A percentile compares a stretch with the other conserved stretches of the same genome.
Evolutionary conservation across 2,329 filamentous ascomycete species (phyloP).

Genomic region (Nothopassalora personata): DNA sequence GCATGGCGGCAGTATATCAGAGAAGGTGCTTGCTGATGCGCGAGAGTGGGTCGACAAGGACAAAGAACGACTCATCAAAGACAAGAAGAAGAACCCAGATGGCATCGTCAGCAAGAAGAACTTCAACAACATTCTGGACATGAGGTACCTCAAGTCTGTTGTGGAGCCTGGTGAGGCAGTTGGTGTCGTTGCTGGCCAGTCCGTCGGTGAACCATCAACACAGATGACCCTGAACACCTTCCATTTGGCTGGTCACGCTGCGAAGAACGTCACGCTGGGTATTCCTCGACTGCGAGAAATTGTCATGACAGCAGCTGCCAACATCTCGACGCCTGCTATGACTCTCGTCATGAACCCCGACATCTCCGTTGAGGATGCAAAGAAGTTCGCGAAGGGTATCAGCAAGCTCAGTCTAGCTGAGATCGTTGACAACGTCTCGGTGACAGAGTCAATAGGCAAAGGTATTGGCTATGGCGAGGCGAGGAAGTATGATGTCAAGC

Average conservation of each 20-base stretch:
- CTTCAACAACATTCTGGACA: constrained; percentile 77
- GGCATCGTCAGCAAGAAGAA: constrained; percentile 58
- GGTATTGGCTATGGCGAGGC: constrained; percentile 64
- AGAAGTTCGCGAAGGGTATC: constrained; percentile 86
- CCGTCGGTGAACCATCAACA: constrained; percentile 92
- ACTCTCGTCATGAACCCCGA: constrained; percentile 72
- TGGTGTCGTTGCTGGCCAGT: constrained; percentile 93
- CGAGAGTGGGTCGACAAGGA: constrained; percentile 75
- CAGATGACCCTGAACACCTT: constrained; percentile 99
- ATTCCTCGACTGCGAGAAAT: constrained; percentile 96
- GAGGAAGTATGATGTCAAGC: constrained; percentile 76
- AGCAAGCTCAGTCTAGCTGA: constrained; percentile 78
- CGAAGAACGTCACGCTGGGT: constrained; percentile 98
- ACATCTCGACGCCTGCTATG: constrained; percentile 88
- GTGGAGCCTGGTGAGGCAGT: constrained; percentile 95
- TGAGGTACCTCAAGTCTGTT: constrained; percentile 88
- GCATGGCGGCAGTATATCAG: constrained; percentile 80
- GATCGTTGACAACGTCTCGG: constrained; percentile 72
- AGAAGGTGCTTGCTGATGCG: constrained; percentile 71
- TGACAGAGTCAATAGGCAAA: constrained; percentile 72
- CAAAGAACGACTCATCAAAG: constrained; percentile 53
- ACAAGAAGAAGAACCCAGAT: constrained; percentile 52
- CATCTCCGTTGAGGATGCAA: constrained; percentile 61
- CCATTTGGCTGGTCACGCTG: constrained; percentile 96
- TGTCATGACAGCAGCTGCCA: constrained; percentile 88